Evolutionary conservation across 768 basidiomycete species (phyloP).

Genomic region (Tephrocybe sp.): DNA sequence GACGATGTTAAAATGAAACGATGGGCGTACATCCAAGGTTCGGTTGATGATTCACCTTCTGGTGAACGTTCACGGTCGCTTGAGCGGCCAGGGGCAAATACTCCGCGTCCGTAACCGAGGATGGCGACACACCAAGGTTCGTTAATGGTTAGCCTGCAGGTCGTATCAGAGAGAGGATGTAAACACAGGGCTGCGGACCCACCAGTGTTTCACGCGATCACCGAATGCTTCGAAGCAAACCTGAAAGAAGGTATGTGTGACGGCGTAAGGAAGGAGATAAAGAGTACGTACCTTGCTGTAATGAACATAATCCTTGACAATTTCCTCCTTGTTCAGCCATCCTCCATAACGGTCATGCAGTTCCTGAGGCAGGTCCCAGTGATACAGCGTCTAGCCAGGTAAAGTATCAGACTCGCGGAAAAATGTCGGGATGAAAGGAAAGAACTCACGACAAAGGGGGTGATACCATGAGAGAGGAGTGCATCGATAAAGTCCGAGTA

Average conservation of each 20-base stretch:
- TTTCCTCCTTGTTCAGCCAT: constrained; percentile 73
- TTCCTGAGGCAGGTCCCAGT: constrained; percentile 79
- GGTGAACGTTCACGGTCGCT: constrained; percentile 60
- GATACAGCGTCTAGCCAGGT: constrained; percentile 59
- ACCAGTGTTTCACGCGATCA: constrained; percentile 77
- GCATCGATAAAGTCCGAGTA: constrained; percentile 74
- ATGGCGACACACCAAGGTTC: constrained; percentile 75
- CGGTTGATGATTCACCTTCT: constrained; percentile 63
- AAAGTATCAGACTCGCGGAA: constrained; percentile 1
- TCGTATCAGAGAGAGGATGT: constrained; percentile 21
- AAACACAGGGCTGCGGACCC: constrained; percentile 12
- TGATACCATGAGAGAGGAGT: constrained; percentile 60
- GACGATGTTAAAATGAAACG: background rate
- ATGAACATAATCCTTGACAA: constrained; percentile 61
- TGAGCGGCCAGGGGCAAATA: constrained; percentile 71
- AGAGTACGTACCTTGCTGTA: constrained; percentile 52
- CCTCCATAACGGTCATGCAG: constrained; percentile 75
- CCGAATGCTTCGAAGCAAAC: constrained; percentile 77
- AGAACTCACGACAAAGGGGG: constrained; percentile 54
- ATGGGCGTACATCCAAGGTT: constrained; percentile 65
- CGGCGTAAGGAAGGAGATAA: constrained; percentile 15
- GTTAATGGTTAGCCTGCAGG: constrained; percentile 68
- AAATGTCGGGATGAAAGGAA: background rate
- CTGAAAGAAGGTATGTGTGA: constrained; percentile 26
- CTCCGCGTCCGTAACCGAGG: constrained; percentile 68